A percentile compares a stretch with the other conserved stretches of the same genome.
Evolutionary conservation across 176 grass and related monocot species (phyloP).

Genomic region (Juncus effusus): DNA sequence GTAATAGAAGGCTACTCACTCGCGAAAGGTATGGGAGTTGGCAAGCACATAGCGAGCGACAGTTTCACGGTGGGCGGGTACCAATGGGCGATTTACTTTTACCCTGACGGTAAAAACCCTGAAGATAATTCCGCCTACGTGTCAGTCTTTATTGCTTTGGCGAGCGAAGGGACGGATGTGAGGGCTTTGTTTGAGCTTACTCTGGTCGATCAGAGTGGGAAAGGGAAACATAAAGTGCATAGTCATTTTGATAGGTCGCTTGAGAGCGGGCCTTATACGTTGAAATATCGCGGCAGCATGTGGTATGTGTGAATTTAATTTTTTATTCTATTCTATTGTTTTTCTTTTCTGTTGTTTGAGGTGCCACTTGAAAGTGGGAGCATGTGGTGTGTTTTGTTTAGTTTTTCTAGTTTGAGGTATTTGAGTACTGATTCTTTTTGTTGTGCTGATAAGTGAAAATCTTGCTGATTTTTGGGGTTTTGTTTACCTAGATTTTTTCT

Average conservation of each 20-base stretch:
- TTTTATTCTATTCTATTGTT: background rate
- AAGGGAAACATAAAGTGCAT: conserved; percentile 83
- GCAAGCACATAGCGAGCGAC: conserved; percentile 92
- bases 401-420: too few relatives aligned
- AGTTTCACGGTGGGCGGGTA: conserved; percentile 79
- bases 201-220: conserved; percentile 83
- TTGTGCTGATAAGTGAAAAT: too few relatives aligned
- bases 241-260: conserved; percentile 82
- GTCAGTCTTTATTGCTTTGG: conserved; percentile 87
- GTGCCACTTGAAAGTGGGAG: too few relatives aligned
- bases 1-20: conserved; percentile 92
- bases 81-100: conserved; percentile 97
- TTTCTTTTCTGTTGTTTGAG: background rate
- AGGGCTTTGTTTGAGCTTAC: conserved; percentile 95
- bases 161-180: conserved; percentile 82
- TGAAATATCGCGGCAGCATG: conserved; percentile 94
- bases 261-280: conserved; percentile 76
- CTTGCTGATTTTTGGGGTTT: too few relatives aligned
- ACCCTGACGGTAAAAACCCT: conserved; percentile 89
- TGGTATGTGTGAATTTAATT: conserved; percentile 49
- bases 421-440: too few relatives aligned
- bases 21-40: conserved; percentile 91
- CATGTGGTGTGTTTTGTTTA: too few relatives aligned
- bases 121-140: conserved; percentile 90
- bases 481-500: too few relatives aligned